Percentiles rank a stretch among this genome's conserved stretches.
Conservation (phyloP, 805 yeast genomes). For the Kregervanrija fluxuum region DNA sequence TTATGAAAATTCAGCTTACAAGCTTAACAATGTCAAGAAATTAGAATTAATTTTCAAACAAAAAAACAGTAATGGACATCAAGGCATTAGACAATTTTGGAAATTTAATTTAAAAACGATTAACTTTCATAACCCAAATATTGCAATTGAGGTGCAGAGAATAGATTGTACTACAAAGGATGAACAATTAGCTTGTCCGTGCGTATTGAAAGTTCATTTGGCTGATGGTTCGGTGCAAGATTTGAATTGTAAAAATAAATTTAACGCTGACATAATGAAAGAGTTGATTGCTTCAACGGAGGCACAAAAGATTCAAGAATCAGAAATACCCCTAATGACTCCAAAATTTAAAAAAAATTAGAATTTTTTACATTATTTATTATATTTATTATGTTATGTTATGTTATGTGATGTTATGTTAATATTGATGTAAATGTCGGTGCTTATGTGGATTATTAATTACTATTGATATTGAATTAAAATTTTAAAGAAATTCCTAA, state of each 20-base stretch:
- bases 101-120: slow-evolving; percentile 64
- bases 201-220: slow-evolving; percentile 35
- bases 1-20: slow-evolving; percentile 34
- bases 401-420: no score
- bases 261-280: slow-evolving; percentile 45
- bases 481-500: not conserved
- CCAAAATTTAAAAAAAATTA: not conserved
- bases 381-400: no score
- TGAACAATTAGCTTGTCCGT: slow-evolving; percentile 38
- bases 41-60: slow-evolving; percentile 47
- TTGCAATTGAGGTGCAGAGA: slow-evolving; percentile 55
- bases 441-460: no score
- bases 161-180: slow-evolving; percentile 36
- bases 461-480: no score
- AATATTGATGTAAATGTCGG: no score
- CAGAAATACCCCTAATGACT: slow-evolving; percentile 32
- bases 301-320: slow-evolving; percentile 44
- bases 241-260: slow-evolving; percentile 48
- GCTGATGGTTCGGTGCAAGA: slow-evolving; percentile 31
- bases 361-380: no score
- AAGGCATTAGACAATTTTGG: slow-evolving; percentile 75
- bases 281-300: slow-evolving; percentile 44
- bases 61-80: slow-evolving; percentile 43
- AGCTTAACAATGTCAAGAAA: slow-evolving; percentile 29
- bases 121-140: slow-evolving; percentile 73